Base-by-base conservation (phyloP, 2,329 filamentous ascomycete genomes). In the Achaetomium macrosporum region DNA sequence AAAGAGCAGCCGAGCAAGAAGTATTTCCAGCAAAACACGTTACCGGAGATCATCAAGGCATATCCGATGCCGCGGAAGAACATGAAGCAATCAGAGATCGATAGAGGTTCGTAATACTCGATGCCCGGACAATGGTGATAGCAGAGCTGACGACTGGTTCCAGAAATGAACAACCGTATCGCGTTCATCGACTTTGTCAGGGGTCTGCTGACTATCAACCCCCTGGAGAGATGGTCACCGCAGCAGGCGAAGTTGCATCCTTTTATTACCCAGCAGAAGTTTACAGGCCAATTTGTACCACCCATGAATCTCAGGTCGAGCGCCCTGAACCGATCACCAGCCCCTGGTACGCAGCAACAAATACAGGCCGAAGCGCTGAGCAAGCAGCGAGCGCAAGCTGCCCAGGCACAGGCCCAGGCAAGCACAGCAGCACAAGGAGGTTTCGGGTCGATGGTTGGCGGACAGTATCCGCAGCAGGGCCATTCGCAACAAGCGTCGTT, bases 1-100 rank as follows among this genome's bases (percentile, higher is more conserved):
- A 99, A 99, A 69, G 93, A 99, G 70, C 93, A 97, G 69, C 93
- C 93, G 19, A 99, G 93, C 81, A 99, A 99, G 77, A 97, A 97
- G 72, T 99, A 99, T 70, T 99, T 99, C 73, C 88, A 92, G 63
- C 90, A 91, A 35, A 96, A 84, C 39, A 95, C 90, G 1, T 74
- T 99, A 49, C 92, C 92, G 4, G 93, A 99, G 61, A 99, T 99
- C 59, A 97, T 99, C 73, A 90, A 95, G 68, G 90, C 88, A 51
- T 99, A 99, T 67, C 88, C 93, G 6, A 96, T 99, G 92, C 93
- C 93, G 44, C 81, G 93, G 65, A 99, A 99, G 75, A 96, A 96
- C 66, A 99, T 99, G 93, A 99, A 99, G 75, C 90, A 87, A 69
- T 88, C 84, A 62, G 93, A 99, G 72, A 86, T 99, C 59, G 93